These are phyloP conservation scores for Excoecaria cochinchinensis DNA, from an alignment of 345 rosid species.

Conservation along the genomic window DNA sequence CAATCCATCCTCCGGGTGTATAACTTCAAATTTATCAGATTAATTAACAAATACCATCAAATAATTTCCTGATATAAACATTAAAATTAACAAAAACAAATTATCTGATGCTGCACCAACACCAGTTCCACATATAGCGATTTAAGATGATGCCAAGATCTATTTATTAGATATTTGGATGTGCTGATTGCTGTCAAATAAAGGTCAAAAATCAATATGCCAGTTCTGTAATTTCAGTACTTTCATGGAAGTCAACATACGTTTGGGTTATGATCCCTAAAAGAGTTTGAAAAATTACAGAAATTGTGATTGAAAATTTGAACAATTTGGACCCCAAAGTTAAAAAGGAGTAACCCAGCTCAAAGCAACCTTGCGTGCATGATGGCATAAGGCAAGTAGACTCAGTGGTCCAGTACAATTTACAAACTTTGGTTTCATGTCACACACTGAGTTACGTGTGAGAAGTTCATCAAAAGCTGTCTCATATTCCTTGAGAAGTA, in stretches of 20 bases:
- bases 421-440: not conserved
- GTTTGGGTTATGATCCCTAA: not conserved
- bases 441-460: not conserved
- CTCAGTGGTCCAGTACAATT: not conserved
- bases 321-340: not conserved
- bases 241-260: not conserved
- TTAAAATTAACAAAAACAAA: not conserved
- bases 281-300: not conserved
- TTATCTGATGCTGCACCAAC: not conserved
- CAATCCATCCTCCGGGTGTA: conserved; percentile 64
- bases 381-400: not conserved
- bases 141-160: not conserved
- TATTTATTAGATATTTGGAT: not conserved
- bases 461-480: not conserved
- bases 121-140: not conserved
- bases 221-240: not conserved
- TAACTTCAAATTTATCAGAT: conserved; percentile 33
- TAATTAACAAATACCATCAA: not conserved
- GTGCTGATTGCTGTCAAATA: not conserved
- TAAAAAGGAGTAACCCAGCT: not conserved
- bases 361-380: not conserved
- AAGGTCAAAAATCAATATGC: not conserved
- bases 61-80: not conserved
- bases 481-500: not conserved
- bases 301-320: not conserved